These are phyloP conservation scores for Candida odintsovae DNA, from an alignment of 805 yeast genomes.

Conservation along the genomic window DNA sequence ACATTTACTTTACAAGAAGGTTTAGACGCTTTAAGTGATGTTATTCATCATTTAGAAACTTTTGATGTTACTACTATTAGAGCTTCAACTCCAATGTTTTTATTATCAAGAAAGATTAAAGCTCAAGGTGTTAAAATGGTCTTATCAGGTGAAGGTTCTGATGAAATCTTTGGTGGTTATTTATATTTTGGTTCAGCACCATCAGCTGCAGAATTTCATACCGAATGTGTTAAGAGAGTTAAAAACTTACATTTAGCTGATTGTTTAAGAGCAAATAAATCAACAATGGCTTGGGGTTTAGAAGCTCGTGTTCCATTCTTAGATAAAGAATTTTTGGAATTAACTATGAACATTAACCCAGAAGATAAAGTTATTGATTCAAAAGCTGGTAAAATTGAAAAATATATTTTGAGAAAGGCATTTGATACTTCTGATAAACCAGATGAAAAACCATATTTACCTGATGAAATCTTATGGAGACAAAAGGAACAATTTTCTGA, in stretches of 20 bases:
- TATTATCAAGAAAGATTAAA: conserved; percentile 92
- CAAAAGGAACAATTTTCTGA: conserved; percentile 99
- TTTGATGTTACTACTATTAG: conserved; percentile 98
- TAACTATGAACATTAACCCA: conserved; percentile 93
- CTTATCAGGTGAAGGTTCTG: conserved; percentile 97
- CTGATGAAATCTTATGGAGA: conserved; percentile 97
- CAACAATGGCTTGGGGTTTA: conserved; percentile 99
- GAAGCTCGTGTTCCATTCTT: conserved; percentile 99
- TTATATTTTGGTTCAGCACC: conserved; percentile 97
- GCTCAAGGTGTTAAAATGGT: conserved; percentile 99
- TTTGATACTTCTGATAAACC: conserved; percentile 91
- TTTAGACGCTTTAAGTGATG: conserved; percentile 90
- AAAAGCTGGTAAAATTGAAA: conserved; percentile 78
- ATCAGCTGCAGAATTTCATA: conserved; percentile 85
- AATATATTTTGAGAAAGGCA: conserved; percentile 95
- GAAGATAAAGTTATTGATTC: conserved; percentile 78
- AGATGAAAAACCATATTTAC: conserved; percentile 75
- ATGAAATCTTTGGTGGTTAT: conserved; percentile 98
- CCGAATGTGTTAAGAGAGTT: conserved; percentile 92
- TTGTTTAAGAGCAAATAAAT: conserved; percentile 97
- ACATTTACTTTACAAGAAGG: conserved; percentile 97
- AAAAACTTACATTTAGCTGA: conserved; percentile 96
- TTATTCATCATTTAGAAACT: conserved; percentile 92
- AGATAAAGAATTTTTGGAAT: conserved; percentile 87
- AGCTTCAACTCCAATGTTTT: conserved; percentile 99